Base-by-base conservation (phyloP, 2,329 filamentous ascomycete genomes). In the Alternaria panax region DNA sequence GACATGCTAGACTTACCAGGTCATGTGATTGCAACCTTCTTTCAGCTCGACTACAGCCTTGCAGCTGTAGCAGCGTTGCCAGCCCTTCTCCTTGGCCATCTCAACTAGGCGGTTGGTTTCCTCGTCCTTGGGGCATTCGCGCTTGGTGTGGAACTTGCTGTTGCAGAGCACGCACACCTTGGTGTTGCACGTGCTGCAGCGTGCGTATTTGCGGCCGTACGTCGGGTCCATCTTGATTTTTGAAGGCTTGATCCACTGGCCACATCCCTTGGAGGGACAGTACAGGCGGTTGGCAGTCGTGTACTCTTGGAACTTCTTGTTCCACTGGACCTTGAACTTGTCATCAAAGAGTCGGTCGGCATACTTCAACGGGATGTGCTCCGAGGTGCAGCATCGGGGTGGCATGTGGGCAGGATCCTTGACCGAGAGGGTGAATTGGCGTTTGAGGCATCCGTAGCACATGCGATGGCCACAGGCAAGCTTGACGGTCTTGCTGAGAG, bases 11-110 rank as follows among this genome's bases (percentile, higher is more conserved):
- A 64, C 87, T 79, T 82, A 91, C 89, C 92, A 96, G 27, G 88
- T 92, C 87, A 96, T 94, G 75, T 94, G 92, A 78, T 94, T 93
- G 78, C 90, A 93, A 43, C 92, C 92, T 76, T 94, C 91, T 67
- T 90, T 90, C 50, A 92, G 80, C 76, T 96, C 91, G 43, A 96
- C 90, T 81, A 91, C 84, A 38, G 86, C 83, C 64, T 85, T 87
- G 79, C 93, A 96, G 63, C 83, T 88, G 73, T 88, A 89, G 75
- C 92, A 97, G 46, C 87, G 83, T 75, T 92, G 89, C 89, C 90
- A 93, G 24, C 90, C 90, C 52, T 88, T 82, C 25, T 88, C 82
- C 66, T 88, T 87, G 7, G 88, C 89, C 59, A 90, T 82, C 51
- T 87, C 84, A 4, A 92, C 80, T n/a, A 91, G 81, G 38, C 80